A percentile compares a stretch with the other conserved stretches of the same genome.
phyloP scores from a whole-genome alignment of 2,329 filamentous ascomycete species.

The Neophaeococcomyces aloes region DNA sequence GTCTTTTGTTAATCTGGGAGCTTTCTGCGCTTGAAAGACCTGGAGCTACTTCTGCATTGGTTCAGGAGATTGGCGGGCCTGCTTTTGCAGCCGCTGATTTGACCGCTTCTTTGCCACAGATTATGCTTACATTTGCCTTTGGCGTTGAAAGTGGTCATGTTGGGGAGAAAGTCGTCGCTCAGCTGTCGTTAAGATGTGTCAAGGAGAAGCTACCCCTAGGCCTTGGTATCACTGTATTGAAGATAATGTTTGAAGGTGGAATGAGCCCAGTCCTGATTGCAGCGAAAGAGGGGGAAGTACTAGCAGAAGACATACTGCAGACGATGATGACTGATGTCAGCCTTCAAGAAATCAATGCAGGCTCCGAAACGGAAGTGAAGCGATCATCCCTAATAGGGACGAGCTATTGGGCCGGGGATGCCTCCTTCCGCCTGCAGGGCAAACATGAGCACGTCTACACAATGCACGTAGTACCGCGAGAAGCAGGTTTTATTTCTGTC shows the following conservation, averaged over 20 bases:
- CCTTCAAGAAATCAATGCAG: conserved; percentile 25
- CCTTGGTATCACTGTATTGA: conserved; percentile 39
- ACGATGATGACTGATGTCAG: conserved; percentile 26
- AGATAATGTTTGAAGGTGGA: conserved; percentile 44
- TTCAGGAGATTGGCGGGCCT: background rate
- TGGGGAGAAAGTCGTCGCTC: conserved; percentile 47
- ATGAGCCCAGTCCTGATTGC: conserved; percentile 35
- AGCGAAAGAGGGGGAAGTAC: conserved; percentile 23
- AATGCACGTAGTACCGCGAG: conserved; percentile 62
- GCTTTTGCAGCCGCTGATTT: conserved; percentile 36
- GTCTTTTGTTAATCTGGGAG: conserved; percentile 49
- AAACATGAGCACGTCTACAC: conserved; percentile 61
- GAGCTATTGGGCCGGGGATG: background rate
- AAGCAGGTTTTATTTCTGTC: conserved; percentile 66
- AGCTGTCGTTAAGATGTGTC: conserved; percentile 43
- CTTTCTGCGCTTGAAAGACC: conserved; percentile 30
- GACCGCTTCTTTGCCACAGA: conserved; percentile 39
- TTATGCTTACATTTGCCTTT: conserved; percentile 44
- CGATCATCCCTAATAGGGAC: background rate
- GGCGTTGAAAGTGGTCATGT: conserved; percentile 47
- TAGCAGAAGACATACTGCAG: conserved; percentile 18
- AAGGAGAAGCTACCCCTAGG: conserved; percentile 37
- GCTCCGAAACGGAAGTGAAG: background rate
- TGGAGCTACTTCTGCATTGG: conserved; percentile 30
- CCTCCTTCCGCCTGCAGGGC: conserved; percentile 41